phyloP scores from a whole-genome alignment of 2,329 filamentous ascomycete genomes.

The Sporothrix pallida region DNA sequence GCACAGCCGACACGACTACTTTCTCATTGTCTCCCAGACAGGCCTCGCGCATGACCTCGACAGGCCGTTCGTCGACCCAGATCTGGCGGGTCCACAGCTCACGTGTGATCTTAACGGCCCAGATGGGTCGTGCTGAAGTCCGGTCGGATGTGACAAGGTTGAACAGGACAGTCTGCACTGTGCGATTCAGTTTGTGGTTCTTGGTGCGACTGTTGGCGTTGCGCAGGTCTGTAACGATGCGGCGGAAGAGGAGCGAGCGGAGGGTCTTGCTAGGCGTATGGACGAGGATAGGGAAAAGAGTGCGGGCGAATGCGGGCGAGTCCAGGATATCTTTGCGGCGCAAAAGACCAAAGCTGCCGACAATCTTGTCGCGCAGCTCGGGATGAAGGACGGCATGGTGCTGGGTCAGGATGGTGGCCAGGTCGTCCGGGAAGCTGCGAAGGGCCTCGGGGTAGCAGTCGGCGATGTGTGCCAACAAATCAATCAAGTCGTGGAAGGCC shows the following conservation, averaged over 20 bases:
- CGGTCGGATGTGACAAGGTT: constrained; percentile 88
- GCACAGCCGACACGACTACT: constrained; percentile 82
- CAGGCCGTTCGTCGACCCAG: constrained; percentile 88
- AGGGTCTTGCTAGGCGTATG: constrained; percentile 87
- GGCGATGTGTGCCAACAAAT: constrained; percentile 90
- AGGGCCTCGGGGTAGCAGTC: constrained; percentile 90
- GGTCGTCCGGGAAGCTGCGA: constrained; percentile 74
- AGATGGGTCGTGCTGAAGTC: constrained; percentile 83
- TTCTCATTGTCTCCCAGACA: constrained; percentile 90
- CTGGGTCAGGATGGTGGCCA: constrained; percentile 78
- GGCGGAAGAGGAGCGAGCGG: constrained; percentile 79
- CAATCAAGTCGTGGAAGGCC: constrained; percentile 87
- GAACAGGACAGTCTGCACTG: constrained; percentile 90
- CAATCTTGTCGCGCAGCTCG: constrained; percentile 91
- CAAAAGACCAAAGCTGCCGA: constrained; percentile 84
- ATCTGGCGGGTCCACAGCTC: constrained; percentile 97
- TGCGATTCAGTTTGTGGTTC: constrained; percentile 92
- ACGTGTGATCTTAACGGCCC: constrained; percentile 93
- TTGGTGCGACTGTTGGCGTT: constrained; percentile 84
- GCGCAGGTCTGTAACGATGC: constrained; percentile 89
- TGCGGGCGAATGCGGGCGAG: constrained; percentile 74
- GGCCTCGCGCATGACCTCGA: constrained; percentile 98
- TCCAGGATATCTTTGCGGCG: constrained; percentile 92
- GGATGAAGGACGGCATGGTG: constrained; percentile 84
- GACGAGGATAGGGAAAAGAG: constrained; percentile 93